Base-by-base conservation (phyloP, 345 rosid species). In the Garcia nutans region DNA sequence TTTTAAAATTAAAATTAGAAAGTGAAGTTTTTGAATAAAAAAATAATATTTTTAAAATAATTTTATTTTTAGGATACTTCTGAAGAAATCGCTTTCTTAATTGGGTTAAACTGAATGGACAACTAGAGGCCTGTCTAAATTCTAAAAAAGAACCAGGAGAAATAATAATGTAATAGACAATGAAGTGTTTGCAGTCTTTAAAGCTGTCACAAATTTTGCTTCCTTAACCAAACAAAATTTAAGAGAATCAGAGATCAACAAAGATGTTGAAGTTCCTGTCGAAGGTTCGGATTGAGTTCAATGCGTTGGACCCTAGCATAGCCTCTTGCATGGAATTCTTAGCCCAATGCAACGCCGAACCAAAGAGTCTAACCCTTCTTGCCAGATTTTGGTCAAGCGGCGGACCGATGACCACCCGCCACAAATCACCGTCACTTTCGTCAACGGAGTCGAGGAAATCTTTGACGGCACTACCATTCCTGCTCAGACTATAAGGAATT, bases 261-360 rank as follows among this genome's bases (percentile, higher is more conserved):
- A 85, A 77, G 80, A 94, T 95, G 99, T 79, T 95, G 89, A 95
- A 91, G 89, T 91, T 93, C 75, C 82, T 93, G 20, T 95, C 97
- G 17, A 95, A 90, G 78, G 94, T 89, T n/a, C 70, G 74, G 83
- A 85, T 93, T 47, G 99, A 91, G 72, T 95, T 81, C 91, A 91
- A 93, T 77, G 93, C 96, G 41, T 77, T 90, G 70, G 94, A 91
- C 79, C 93, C 99, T 3, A 87, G 94, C 52, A 59, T 72, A 44
- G 94, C 94, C 6, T 90, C 98, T 10, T 90, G 96, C 76, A 90
- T 91, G 84, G 98, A 96, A 79, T 91, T 91, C 90, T 74, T 93
- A 62, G 96, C 98, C 24, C 99, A 93, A 75, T 96, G 99, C 88
- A 93, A 90, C 76, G 91, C 97, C 12, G 91, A 74, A 98, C 97